Evolutionary conservation across 441 rosid genomes (phyloP).

Genomic region (Adansonia grandidieri): DNA sequence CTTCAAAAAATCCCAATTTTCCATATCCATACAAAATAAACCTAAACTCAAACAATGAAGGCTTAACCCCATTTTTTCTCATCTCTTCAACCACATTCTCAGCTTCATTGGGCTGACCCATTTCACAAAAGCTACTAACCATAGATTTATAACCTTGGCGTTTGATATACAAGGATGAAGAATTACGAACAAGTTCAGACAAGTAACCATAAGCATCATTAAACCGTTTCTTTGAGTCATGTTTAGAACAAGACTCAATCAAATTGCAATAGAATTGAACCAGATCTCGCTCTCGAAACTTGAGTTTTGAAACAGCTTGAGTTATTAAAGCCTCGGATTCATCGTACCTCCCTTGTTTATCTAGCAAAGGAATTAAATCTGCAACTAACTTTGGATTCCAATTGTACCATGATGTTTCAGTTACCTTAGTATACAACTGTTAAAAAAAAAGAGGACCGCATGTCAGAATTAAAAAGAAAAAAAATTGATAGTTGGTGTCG

Average conservation of each 20-base stretch:
- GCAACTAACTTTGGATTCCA: constrained; percentile 89
- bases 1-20: constrained; percentile 62
- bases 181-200: constrained; percentile 41
- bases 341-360: constrained; percentile 49
- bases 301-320: constrained; percentile 47
- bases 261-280: constrained; percentile 62
- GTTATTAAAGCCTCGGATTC: constrained; percentile 55
- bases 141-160: constrained; percentile 65
- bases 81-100: constrained; percentile 55
- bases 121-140: constrained; percentile 66
- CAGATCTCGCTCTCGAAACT: constrained; percentile 57
- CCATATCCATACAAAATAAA: constrained; percentile 66
- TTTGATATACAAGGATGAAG: constrained; percentile 65
- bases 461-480: constrained; percentile 10
- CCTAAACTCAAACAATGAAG: constrained; percentile 56
- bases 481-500: neutral
- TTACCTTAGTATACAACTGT: constrained; percentile 68
- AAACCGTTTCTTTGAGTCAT: constrained; percentile 53
- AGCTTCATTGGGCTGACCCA: constrained; percentile 71
- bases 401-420: constrained; percentile 71
- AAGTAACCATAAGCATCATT: constrained; percentile 41
- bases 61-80: constrained; percentile 49
- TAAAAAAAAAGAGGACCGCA: neutral
- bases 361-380: constrained; percentile 59
- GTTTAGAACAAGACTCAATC: constrained; percentile 62